Conservation (phyloP, 768 basidiomycete species). For the Gloeophyllum trabeum region DNA sequence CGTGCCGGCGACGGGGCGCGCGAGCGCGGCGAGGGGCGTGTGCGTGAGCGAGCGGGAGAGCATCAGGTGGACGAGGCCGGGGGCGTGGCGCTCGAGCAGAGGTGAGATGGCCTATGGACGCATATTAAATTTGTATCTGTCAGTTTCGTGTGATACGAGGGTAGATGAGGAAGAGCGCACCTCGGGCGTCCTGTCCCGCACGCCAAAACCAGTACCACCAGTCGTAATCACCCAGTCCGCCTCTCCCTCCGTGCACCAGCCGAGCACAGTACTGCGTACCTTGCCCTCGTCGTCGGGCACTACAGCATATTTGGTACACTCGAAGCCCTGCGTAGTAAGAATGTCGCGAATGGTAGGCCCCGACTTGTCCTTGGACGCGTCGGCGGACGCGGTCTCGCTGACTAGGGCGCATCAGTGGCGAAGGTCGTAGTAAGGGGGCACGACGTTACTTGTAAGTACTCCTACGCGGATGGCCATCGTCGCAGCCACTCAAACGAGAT, state of each 20-base stretch:
- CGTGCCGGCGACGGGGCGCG: slow-evolving; percentile 75
- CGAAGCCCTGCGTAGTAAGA: slow-evolving; percentile 26
- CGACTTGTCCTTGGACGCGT: slow-evolving; percentile 44
- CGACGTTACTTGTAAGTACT: slow-evolving; percentile 17
- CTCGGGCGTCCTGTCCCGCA: slow-evolving; percentile 77
- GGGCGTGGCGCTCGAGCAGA: slow-evolving; percentile 52
- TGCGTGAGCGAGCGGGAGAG: slow-evolving; percentile 56
- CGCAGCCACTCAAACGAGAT: too few species aligned
- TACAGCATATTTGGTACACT: slow-evolving; percentile 24
- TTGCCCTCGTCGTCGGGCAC: slow-evolving; percentile 54
- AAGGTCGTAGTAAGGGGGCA: neutral
- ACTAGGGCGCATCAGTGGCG: slow-evolving; percentile 25
- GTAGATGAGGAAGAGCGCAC: slow-evolving; percentile 20
- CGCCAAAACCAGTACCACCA: slow-evolving; percentile 83
- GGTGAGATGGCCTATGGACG: slow-evolving; percentile 42
- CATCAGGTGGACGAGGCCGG: slow-evolving; percentile 70
- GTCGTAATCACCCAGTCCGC: slow-evolving; percentile 74
- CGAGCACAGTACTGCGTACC: slow-evolving; percentile 37
- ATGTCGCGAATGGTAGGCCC: slow-evolving; percentile 51
- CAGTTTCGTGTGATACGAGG: too few species aligned
- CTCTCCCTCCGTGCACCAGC: slow-evolving; percentile 30
- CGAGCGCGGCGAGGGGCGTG: slow-evolving; percentile 74
- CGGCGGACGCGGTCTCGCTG: slow-evolving; percentile 58
- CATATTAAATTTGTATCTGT: neutral
- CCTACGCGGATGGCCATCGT: slow-evolving; percentile 12